Evolutionary conservation across 352 stramenopile genomes (phyloP).

Genomic region (Pythium diclinum): DNA sequence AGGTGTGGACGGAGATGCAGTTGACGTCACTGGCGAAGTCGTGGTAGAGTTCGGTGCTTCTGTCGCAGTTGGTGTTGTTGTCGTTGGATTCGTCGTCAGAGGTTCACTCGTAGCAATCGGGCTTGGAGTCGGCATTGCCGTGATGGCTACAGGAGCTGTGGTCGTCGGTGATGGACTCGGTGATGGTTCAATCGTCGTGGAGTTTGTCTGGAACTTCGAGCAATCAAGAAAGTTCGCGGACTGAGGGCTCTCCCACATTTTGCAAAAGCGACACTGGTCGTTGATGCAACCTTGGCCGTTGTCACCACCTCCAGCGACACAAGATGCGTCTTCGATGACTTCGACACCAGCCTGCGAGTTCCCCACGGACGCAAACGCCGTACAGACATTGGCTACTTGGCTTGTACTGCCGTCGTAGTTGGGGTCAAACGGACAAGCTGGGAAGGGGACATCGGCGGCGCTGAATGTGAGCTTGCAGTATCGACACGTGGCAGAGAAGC

Average conservation of each 20-base stretch:
- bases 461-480: conserved; percentile 41
- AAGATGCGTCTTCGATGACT: conserved; percentile 18
- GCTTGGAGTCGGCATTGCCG: background rate
- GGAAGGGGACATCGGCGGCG: conserved; percentile 27
- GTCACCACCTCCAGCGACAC: conserved; percentile 12
- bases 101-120: background rate
- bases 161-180: background rate
- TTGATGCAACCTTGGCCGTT: conserved; percentile 29
- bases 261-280: conserved; percentile 21
- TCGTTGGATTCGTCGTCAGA: background rate
- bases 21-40: background rate
- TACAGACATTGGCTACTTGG: background rate
- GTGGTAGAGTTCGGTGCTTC: background rate
- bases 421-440: conserved; percentile 34
- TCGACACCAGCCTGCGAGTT: conserved; percentile 13
- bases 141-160: background rate
- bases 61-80: background rate
- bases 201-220: background rate
- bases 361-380: conserved; percentile 6
- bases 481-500: conserved; percentile 30
- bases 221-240: conserved; percentile 17
- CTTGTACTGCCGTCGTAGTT: background rate
- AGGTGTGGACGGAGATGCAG: background rate
- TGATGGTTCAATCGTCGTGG: background rate
- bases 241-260: conserved; percentile 15